These are phyloP conservation scores for Thielaviopsis euricoi DNA, from an alignment of 2,329 filamentous ascomycete genomes.

Conservation along the genomic window DNA sequence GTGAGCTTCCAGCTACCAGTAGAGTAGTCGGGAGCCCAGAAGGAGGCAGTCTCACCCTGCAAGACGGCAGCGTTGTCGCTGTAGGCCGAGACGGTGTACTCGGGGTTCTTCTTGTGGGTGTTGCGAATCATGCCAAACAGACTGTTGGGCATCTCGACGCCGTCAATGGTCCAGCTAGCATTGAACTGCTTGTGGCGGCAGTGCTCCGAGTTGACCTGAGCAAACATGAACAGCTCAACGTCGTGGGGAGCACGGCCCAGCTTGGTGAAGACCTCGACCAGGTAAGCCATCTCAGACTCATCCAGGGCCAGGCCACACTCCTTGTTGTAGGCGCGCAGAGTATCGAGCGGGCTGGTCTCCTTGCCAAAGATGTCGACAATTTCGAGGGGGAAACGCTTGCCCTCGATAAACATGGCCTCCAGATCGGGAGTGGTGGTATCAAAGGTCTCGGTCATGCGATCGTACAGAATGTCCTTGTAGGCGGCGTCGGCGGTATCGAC, in stretches of 20 bases:
- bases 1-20: slow-evolving; percentile 78
- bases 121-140: slow-evolving; percentile 95
- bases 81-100: slow-evolving; percentile 85
- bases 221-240: slow-evolving; percentile 98
- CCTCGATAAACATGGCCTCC: slow-evolving; percentile 62
- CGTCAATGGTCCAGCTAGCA: slow-evolving; percentile 88
- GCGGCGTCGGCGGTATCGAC: slow-evolving; percentile 24
- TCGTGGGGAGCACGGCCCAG: slow-evolving; percentile 49
- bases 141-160: slow-evolving; percentile 58
- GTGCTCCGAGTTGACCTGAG: slow-evolving; percentile 97
- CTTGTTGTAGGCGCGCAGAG: slow-evolving; percentile 70
- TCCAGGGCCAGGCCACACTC: slow-evolving; percentile 75
- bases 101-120: slow-evolving; percentile 68
- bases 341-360: slow-evolving; percentile 47
- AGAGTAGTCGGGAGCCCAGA: slow-evolving; percentile 76
- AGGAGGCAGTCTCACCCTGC: slow-evolving; percentile 24
- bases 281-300: slow-evolving; percentile 76
- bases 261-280: slow-evolving; percentile 45
- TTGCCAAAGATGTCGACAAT: slow-evolving; percentile 59
- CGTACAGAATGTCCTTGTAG: slow-evolving; percentile 60
- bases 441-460: slow-evolving; percentile 90
- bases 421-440: slow-evolving; percentile 50
- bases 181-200: slow-evolving; percentile 84
- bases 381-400: slow-evolving; percentile 43
- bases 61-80: slow-evolving; percentile 92